These are phyloP conservation scores for Fraxinus pennsylvanica DNA, from an alignment of 257 asterid species.

Conservation along the genomic window DNA sequence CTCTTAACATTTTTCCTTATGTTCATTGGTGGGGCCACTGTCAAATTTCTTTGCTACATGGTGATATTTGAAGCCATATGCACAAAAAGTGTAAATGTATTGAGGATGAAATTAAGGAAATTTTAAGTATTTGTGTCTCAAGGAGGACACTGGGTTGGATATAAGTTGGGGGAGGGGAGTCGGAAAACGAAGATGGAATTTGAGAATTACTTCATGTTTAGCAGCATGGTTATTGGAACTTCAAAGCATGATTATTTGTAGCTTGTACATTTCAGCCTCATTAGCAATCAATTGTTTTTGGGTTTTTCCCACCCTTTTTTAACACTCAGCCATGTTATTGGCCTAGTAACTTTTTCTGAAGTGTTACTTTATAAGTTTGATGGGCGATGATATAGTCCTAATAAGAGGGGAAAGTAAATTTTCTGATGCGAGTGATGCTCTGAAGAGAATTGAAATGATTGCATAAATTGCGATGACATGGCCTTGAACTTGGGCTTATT, in stretches of 20 bases:
- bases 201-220: not conserved
- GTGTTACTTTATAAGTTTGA: not conserved
- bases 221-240: not conserved
- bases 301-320: not conserved
- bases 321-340: not conserved
- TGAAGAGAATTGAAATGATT: constrained; percentile 1
- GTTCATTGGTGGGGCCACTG: not conserved
- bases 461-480: not conserved
- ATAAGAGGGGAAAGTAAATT: not conserved
- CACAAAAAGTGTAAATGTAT: not conserved
- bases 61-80: not conserved
- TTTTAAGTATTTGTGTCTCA: not conserved
- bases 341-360: not conserved
- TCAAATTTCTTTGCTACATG: not conserved
- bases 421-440: not conserved
- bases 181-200: not conserved
- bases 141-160: not conserved
- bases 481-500: not conserved
- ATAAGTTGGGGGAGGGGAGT: not conserved
- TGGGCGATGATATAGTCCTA: not conserved
- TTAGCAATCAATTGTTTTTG: not conserved
- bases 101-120: not conserved
- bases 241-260: not conserved
- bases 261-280: not conserved
- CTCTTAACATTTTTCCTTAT: not conserved